These are phyloP conservation scores for Cadophora gregata DNA, from an alignment of 2,329 filamentous ascomycete species.

Conservation along the genomic window DNA sequence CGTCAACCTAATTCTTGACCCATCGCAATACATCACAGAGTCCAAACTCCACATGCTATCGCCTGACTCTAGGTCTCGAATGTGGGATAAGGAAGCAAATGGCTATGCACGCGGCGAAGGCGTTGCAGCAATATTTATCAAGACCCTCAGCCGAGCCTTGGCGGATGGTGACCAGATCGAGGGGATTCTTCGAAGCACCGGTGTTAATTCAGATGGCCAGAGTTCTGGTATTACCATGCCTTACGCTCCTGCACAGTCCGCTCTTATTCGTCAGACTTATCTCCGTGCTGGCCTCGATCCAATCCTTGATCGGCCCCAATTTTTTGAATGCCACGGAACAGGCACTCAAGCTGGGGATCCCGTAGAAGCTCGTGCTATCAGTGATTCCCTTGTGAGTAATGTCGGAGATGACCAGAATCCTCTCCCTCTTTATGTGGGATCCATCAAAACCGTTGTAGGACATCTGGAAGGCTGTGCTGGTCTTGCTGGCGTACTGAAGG, in stretches of 20 bases:
- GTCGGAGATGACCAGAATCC: too few relatives aligned
- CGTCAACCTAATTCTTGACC: constrained; percentile 43
- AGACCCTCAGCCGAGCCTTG: constrained; percentile 55
- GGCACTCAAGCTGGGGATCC: constrained; percentile 24
- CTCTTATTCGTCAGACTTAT: constrained; percentile 28
- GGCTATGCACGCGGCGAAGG: constrained; percentile 71
- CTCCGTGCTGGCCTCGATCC: constrained; percentile 21
- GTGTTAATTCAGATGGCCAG: constrained; percentile 51
- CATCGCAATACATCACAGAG: constrained; percentile 14
- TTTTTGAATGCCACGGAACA: constrained; percentile 40
- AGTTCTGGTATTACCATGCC: constrained; percentile 50
- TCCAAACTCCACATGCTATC: constrained; percentile 27
- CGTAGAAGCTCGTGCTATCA: constrained; percentile 22
- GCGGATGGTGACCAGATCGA: constrained; percentile 50
- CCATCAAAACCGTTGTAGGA: background rate
- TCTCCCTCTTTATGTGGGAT: background rate
- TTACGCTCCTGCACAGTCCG: constrained; percentile 50
- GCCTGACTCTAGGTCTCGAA: constrained; percentile 39
- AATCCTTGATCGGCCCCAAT: constrained; percentile 19
- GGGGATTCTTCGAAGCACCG: constrained; percentile 49
- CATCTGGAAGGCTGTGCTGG: background rate
- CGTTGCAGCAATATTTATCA: constrained; percentile 62
- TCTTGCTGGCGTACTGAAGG: background rate
- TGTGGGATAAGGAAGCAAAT: constrained; percentile 63
- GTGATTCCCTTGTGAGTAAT: too few relatives aligned